Conservation (phyloP, 345 rosid genomes). For the Cochlearia excelsa region DNA sequence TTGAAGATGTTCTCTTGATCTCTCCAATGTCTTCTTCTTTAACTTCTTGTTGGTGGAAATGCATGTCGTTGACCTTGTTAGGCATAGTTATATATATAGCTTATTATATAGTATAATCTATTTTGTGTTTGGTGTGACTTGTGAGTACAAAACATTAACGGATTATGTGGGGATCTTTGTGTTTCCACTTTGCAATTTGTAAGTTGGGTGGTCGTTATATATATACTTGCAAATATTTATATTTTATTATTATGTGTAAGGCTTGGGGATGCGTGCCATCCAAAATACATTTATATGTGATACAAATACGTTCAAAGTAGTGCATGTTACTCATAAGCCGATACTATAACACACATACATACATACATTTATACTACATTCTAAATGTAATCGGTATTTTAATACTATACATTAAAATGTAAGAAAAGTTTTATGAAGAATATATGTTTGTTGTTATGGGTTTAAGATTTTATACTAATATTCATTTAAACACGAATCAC, state of each 20-base stretch:
- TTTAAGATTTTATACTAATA: too few species aligned
- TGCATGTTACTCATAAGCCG: too few species aligned
- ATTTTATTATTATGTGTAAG: slow-evolving; percentile 9
- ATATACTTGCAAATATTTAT: slow-evolving; percentile 10
- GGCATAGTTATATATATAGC: slow-evolving; percentile 20
- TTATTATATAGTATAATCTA: background rate
- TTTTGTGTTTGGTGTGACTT: slow-evolving; percentile 3
- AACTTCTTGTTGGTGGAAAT: slow-evolving; percentile 13
- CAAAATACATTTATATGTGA: slow-evolving; percentile 8
- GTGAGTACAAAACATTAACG: slow-evolving; percentile 25
- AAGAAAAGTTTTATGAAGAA: too few species aligned
- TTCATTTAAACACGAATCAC: too few species aligned
- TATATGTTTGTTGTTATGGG: too few species aligned
- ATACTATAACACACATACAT: too few species aligned
- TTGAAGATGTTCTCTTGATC: slow-evolving; percentile 10
- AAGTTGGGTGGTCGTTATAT: slow-evolving; percentile 23
- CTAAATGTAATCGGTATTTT: too few species aligned
- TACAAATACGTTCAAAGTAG: too few species aligned
- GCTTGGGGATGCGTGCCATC: slow-evolving; percentile 33
- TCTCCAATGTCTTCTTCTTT: slow-evolving; percentile 11
- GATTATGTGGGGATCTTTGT: slow-evolving; percentile 34
- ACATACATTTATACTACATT: too few species aligned
- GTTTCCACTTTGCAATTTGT: slow-evolving; percentile 25
- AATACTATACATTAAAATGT: too few species aligned
- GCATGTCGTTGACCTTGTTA: slow-evolving; percentile 30